Evolutionary conservation across 2,329 filamentous ascomycete genomes (phyloP).

Genomic region (Hypoxylon sp.): DNA sequence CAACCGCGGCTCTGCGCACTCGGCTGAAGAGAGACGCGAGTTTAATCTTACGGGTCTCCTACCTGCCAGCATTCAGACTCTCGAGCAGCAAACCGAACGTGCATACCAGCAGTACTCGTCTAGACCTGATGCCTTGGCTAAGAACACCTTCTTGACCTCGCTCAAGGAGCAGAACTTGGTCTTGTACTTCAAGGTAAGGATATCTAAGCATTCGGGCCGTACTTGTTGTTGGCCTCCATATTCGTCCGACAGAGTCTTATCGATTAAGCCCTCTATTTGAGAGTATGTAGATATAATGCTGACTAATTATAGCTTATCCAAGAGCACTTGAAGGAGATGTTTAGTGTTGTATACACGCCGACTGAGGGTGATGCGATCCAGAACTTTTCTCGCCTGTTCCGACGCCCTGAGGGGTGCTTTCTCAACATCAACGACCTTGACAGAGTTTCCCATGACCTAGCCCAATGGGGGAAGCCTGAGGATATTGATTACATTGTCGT

Average conservation of each 20-base stretch:
- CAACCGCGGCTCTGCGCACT: slow-evolving; percentile 89
- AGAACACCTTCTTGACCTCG: slow-evolving; percentile 90
- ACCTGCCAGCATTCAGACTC: slow-evolving; percentile 78
- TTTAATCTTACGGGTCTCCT: slow-evolving; percentile 83
- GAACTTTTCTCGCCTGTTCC: slow-evolving; percentile 84
- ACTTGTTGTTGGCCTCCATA: not conserved
- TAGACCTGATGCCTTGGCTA: slow-evolving; percentile 76
- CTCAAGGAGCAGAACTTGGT: slow-evolving; percentile 90
- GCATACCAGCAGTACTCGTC: slow-evolving; percentile 85
- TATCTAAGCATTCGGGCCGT: not conserved
- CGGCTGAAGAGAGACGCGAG: slow-evolving; percentile 74
- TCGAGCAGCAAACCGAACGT: slow-evolving; percentile 82
- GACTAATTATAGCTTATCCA: slow-evolving; percentile 72
- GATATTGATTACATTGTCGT: slow-evolving; percentile 93
- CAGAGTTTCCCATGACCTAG: slow-evolving; percentile 75
- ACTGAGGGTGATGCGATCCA: slow-evolving; percentile 92
- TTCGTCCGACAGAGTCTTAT: too few species aligned
- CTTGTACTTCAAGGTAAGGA: slow-evolving; percentile 78
- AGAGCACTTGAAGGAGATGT: slow-evolving; percentile 88
- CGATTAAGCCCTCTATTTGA: not conserved
- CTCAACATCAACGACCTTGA: slow-evolving; percentile 80
- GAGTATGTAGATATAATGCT: slow-evolving; percentile 9
- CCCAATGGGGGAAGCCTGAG: slow-evolving; percentile 77
- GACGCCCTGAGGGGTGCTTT: slow-evolving; percentile 85
- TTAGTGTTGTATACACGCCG: slow-evolving; percentile 90